phyloP scores from a whole-genome alignment of 768 basidiomycete genomes.

The Mycena floridula region DNA sequence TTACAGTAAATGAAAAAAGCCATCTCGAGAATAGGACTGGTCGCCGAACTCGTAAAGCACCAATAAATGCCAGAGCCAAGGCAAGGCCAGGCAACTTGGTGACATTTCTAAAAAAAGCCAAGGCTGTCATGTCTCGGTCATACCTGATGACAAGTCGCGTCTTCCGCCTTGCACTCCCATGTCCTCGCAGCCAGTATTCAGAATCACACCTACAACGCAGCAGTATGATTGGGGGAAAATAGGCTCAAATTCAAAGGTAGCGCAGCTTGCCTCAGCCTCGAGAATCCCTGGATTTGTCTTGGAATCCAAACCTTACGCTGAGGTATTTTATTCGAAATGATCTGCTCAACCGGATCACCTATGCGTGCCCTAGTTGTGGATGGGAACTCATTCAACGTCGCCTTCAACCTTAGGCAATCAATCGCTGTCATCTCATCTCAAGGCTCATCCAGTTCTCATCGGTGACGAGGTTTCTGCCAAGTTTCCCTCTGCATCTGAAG shows the following conservation, averaged over 20 bases:
- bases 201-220: constrained; percentile 78
- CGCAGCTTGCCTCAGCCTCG: constrained; percentile 66
- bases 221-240: constrained; percentile 94
- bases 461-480: constrained; percentile 48
- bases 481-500: constrained; percentile 43
- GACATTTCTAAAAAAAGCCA: no score
- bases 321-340: constrained; percentile 43
- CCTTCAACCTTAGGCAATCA: constrained; percentile 35
- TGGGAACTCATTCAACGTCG: constrained; percentile 88
- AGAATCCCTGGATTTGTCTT: constrained; percentile 59
- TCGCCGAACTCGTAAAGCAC: no score
- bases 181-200: constrained; percentile 65
- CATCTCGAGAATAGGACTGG: no score
- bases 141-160: no score
- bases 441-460: constrained; percentile 62
- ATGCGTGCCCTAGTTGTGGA: constrained; percentile 72
- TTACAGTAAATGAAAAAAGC: no score
- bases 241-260: constrained; percentile 79
- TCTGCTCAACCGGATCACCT: neutral
- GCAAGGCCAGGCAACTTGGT: no score
- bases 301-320: constrained; percentile 79
- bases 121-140: no score
- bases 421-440: constrained; percentile 55
- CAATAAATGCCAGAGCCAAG: no score
- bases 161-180: constrained; percentile 3